phyloP scores from a whole-genome alignment of 164 flowering plant genomes.

The Berberis thunbergii region DNA sequence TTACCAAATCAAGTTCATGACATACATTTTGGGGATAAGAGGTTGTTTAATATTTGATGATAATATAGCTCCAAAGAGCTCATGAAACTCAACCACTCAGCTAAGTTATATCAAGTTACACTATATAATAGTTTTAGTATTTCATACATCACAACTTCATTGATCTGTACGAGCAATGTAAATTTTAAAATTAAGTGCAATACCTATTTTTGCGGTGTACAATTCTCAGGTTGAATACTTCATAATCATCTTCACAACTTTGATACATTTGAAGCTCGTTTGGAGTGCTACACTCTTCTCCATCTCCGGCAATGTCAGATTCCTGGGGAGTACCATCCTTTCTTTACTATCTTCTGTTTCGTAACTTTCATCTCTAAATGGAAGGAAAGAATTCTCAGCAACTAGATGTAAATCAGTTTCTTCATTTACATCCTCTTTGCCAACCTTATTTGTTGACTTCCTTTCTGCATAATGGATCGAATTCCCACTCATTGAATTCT shows the following conservation, averaged over 20 bases:
- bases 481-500: slow-evolving; percentile 12
- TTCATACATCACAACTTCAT: neutral
- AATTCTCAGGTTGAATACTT: slow-evolving; percentile 70
- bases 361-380: slow-evolving; percentile 13
- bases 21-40: no score
- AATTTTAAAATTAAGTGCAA: no score
- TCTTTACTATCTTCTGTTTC: slow-evolving; percentile 23
- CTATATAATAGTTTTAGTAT: neutral
- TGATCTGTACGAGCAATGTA: neutral
- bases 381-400: slow-evolving; percentile 19
- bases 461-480: slow-evolving; percentile 3
- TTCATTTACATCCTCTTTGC: slow-evolving; percentile 14
- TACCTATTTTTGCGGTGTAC: slow-evolving; percentile 91
- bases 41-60: no score
- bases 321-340: slow-evolving; percentile 22
- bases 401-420: slow-evolving; percentile 8
- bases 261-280: slow-evolving; percentile 37
- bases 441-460: slow-evolving; percentile 3
- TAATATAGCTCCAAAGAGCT: no score
- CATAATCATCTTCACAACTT: slow-evolving; percentile 52
- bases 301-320: slow-evolving; percentile 21
- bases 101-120: neutral
- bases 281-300: slow-evolving; percentile 23
- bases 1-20: no score
- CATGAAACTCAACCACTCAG: neutral